A percentile compares a stretch with the other conserved stretches of the same genome.
These are phyloP conservation scores for Pythium graminicola DNA, from an alignment of 352 stramenopile species.

Conservation along the genomic window DNA sequence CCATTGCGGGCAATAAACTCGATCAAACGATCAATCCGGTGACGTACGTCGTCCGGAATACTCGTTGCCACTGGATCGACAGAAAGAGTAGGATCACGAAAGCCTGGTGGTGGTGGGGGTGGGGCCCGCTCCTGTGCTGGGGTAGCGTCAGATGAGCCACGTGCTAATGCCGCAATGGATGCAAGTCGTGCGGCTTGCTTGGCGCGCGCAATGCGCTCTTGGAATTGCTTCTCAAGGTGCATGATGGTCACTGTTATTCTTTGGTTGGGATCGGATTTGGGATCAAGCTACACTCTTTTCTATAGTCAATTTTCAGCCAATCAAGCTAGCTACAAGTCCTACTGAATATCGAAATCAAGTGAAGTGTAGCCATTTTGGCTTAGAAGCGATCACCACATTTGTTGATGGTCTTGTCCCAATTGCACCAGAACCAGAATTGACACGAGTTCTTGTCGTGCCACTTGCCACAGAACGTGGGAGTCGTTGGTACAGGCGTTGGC, in stretches of 20 bases:
- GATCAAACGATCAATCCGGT: constrained; percentile 51
- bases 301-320: too few species aligned
- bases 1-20: constrained; percentile 59
- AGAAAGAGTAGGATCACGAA: constrained; percentile 8
- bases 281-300: too few species aligned
- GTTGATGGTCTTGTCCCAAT: neutral
- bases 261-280: too few species aligned
- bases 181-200: constrained; percentile 48
- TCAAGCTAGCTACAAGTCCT: too few species aligned
- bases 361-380: too few species aligned
- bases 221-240: constrained; percentile 34
- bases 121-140: neutral
- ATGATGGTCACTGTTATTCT: too few species aligned
- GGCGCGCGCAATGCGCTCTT: constrained; percentile 46
- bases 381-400: too few species aligned
- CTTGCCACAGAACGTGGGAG: neutral
- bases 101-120: constrained; percentile 2
- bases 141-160: neutral
- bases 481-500: neutral
- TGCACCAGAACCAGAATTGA: neutral
- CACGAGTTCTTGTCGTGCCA: neutral
- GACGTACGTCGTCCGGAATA: constrained; percentile 34
- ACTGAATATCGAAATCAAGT: too few species aligned
- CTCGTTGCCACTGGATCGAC: neutral
- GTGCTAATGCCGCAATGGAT: constrained; percentile 34